Conservation (phyloP, 2,329 filamentous ascomycete genomes). For the Coleophoma cylindrospora region DNA sequence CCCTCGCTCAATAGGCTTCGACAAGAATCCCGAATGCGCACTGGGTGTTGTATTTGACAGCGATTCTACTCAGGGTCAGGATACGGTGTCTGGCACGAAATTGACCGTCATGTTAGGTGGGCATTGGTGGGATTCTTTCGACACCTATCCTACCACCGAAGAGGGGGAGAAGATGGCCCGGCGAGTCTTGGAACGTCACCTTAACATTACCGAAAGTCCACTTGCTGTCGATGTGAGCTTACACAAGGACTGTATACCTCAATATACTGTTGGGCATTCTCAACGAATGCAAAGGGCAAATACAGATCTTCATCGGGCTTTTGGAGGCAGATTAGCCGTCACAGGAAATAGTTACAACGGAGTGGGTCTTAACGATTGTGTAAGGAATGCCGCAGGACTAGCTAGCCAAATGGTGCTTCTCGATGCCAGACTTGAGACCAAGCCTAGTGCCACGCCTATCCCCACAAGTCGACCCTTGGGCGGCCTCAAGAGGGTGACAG, state of each 20-base stretch:
- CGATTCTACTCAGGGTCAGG: slow-evolving; percentile 38
- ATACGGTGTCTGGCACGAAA: slow-evolving; percentile 65
- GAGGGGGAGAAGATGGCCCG: slow-evolving; percentile 68
- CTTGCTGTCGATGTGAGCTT: slow-evolving; percentile 55
- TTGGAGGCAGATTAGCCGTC: slow-evolving; percentile 26
- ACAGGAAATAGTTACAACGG: slow-evolving; percentile 45
- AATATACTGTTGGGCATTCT: slow-evolving; percentile 76
- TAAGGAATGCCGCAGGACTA: slow-evolving; percentile 51
- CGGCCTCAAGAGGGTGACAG: too few relatives aligned
- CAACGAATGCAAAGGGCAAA: slow-evolving; percentile 21
- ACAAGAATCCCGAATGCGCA: slow-evolving; percentile 74
- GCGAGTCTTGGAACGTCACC: slow-evolving; percentile 64
- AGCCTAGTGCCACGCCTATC: too few relatives aligned
- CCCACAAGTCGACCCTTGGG: too few relatives aligned
- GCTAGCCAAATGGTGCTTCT: slow-evolving; percentile 15
- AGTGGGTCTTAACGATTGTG: slow-evolving; percentile 45
- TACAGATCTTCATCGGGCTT: slow-evolving; percentile 21
- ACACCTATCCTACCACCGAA: slow-evolving; percentile 54
- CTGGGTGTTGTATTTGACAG: slow-evolving; percentile 93
- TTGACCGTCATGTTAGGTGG: slow-evolving; percentile 93
- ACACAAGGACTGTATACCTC: slow-evolving; percentile 75
- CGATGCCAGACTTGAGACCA: too few relatives aligned
- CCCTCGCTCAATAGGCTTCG: slow-evolving; percentile 63
- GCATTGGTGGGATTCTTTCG: slow-evolving; percentile 76
- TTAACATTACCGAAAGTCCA: slow-evolving; percentile 61